Base-by-base conservation (phyloP, 1,139 yeast genomes). In the Casaregolazyma suthepensis region DNA sequence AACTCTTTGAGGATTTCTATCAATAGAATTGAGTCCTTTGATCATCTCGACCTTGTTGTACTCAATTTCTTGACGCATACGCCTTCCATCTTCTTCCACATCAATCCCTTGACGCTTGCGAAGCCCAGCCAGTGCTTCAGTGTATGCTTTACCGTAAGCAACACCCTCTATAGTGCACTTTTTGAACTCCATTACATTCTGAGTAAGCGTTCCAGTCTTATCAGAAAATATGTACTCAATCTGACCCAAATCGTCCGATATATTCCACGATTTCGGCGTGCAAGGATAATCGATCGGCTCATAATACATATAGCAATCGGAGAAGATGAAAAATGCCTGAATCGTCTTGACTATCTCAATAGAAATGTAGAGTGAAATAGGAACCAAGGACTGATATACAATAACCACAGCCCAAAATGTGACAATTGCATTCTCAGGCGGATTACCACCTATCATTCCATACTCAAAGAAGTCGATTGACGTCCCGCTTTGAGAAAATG, bases 211-310 rank as follows among this genome's bases (percentile, higher is more conserved):
- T 56, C 99, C 99, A 0, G 99, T 93, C 71, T 93, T 93, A 71
- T 93, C 99, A 66, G 96, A 87, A 71, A 93, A 93, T 48, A 93
- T 83, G 66, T 91, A 93, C 69, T 93, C 98, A 63, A 93, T 87
- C 71, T 93, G 99, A 35, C 99, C 99, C 65, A 93, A 76, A 70
- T 93, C 99, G 72, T 93, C 99, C 12, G 97, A 89, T 53, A 93
- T 91, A 66, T 87, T 89, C 99, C 99, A 93, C 0, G 96, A 80
- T 67, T 93, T 91, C 7, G 99, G 98, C 4, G 93, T 83, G 71
- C 99, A 93, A 0, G 98, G 97, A 67, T 87, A 91, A 68, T 93
- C 96, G 59, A 93, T 74, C 57, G 77, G 82, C 51, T 81, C 87
- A 66, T 91, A 85, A 70, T 90, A 93, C 90, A 93, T 86, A 64